phyloP scores from a whole-genome alignment of 2,329 filamentous ascomycete species.

The Trichocomaceae sp. region DNA sequence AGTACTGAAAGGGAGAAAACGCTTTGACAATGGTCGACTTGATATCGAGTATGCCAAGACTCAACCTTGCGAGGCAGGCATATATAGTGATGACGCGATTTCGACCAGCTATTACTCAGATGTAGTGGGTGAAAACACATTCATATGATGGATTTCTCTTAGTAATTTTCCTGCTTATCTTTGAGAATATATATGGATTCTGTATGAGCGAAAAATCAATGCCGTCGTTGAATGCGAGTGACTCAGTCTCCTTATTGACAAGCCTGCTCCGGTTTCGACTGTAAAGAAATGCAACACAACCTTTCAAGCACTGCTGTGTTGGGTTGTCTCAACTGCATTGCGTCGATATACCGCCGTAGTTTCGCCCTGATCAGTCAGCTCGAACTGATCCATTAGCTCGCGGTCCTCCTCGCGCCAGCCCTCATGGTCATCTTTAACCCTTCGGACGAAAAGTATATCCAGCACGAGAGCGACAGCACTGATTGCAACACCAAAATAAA shows the following conservation, averaged over 20 bases:
- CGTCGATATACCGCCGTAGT: slow-evolving; percentile 8
- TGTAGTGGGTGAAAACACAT: too few relatives aligned
- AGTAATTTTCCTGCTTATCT: too few relatives aligned
- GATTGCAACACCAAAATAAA: slow-evolving; percentile 28
- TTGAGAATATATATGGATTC: too few relatives aligned
- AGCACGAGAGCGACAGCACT: slow-evolving; percentile 24
- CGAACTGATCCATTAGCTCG: slow-evolving; percentile 5
- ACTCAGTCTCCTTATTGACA: too few relatives aligned
- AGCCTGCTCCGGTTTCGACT: not conserved
- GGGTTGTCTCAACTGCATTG: slow-evolving; percentile 1
- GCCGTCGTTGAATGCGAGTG: too few relatives aligned
- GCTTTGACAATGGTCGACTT: not conserved
- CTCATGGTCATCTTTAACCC: slow-evolving; percentile 29
- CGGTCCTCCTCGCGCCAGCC: slow-evolving; percentile 22
- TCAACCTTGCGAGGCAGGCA: not conserved
- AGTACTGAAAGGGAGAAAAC: not conserved
- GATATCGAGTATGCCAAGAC: not conserved
- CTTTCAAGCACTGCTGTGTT: not conserved
- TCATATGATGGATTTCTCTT: too few relatives aligned
- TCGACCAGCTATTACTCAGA: too few relatives aligned
- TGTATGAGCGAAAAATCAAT: too few relatives aligned
- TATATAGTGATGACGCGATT: too few relatives aligned
- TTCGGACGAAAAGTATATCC: slow-evolving; percentile 25
- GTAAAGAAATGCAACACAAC: not conserved
- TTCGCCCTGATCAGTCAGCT: slow-evolving; percentile 14